Evolutionary conservation across 768 basidiomycete genomes (phyloP).

Genomic region (Trametes gibbosa): DNA sequence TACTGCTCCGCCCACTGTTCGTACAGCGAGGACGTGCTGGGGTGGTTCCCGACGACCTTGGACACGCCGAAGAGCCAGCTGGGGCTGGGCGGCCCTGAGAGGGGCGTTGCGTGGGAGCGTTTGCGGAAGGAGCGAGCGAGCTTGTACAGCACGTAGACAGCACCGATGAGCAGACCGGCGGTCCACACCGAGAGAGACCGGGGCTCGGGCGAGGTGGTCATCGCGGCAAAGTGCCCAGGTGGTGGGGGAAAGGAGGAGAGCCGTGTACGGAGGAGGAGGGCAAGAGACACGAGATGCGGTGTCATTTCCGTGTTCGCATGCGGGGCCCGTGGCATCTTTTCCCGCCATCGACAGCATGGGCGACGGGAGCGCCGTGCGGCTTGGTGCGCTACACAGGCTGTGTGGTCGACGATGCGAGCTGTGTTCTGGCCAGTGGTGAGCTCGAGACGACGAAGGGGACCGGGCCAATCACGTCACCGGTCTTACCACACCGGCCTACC

Average conservation of each 20-base stretch:
- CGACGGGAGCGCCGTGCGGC: neutral
- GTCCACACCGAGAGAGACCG: conserved; percentile 1
- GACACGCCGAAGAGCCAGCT: conserved; percentile 44
- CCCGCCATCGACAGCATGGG: neutral
- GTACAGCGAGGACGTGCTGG: conserved; percentile 34
- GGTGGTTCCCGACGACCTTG: conserved; percentile 28
- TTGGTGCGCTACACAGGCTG: no score
- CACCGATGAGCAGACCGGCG: neutral
- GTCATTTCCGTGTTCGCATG: neutral
- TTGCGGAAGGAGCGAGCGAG: conserved; percentile 12
- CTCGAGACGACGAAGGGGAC: no score
- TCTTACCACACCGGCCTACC: neutral
- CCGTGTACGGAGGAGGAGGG: neutral
- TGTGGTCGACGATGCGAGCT: no score
- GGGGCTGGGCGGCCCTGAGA: conserved; percentile 41
- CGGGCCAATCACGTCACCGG: neutral
- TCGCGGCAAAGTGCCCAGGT: neutral
- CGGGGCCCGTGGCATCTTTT: neutral
- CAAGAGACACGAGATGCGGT: no score
- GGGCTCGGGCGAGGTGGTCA: conserved; percentile 3
- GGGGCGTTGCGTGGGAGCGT: conserved; percentile 31
- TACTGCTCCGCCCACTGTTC: conserved; percentile 49
- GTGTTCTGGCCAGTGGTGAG: no score
- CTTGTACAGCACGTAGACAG: conserved; percentile 21
- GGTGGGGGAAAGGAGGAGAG: neutral